A percentile compares a stretch with the other conserved stretches of the same genome.
Conservation (phyloP, 805 yeast genomes). For the Wickerhamiella azyma region DNA sequence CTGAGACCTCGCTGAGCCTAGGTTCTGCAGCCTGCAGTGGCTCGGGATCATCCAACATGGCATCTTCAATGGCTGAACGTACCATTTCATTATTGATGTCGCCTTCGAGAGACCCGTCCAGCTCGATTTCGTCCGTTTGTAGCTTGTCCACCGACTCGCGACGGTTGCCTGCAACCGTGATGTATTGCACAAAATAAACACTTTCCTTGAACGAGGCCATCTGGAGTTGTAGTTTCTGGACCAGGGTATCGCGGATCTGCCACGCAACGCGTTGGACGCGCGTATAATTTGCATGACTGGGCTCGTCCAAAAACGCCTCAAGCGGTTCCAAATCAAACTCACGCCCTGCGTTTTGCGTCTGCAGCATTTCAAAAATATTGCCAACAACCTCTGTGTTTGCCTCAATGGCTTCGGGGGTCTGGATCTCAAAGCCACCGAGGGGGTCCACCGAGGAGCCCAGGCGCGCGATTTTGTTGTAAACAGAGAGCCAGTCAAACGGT, state of each 20-base stretch:
- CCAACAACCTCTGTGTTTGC: constrained; percentile 25
- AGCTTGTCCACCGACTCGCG: constrained; percentile 19
- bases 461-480: constrained; percentile 54
- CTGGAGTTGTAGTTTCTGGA: constrained; percentile 36
- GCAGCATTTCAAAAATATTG: constrained; percentile 32
- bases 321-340: constrained; percentile 25
- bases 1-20: constrained; percentile 28
- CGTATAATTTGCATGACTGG: constrained; percentile 27
- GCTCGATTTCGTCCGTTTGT: constrained; percentile 18
- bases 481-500: constrained; percentile 49
- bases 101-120: constrained; percentile 11
- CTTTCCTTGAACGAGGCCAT: constrained; percentile 50
- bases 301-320: constrained; percentile 25
- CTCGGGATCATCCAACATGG: constrained; percentile 4
- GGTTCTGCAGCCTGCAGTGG: constrained; percentile 8
- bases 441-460: constrained; percentile 37
- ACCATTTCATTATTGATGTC: constrained; percentile 39
- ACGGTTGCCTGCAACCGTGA: constrained; percentile 27
- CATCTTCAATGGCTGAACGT: constrained; percentile 33
- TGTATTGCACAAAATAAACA: constrained; percentile 37
- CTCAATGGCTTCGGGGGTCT: constrained; percentile 16
- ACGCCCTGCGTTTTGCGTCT: constrained; percentile 23
- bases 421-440: constrained; percentile 16
- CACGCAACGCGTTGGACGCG: constrained; percentile 50
- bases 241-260: constrained; percentile 41